Percentiles rank a stretch among this genome's conserved stretches.
phyloP scores from a whole-genome alignment of 306 rosid species.

The Hippophae rhamnoides region DNA sequence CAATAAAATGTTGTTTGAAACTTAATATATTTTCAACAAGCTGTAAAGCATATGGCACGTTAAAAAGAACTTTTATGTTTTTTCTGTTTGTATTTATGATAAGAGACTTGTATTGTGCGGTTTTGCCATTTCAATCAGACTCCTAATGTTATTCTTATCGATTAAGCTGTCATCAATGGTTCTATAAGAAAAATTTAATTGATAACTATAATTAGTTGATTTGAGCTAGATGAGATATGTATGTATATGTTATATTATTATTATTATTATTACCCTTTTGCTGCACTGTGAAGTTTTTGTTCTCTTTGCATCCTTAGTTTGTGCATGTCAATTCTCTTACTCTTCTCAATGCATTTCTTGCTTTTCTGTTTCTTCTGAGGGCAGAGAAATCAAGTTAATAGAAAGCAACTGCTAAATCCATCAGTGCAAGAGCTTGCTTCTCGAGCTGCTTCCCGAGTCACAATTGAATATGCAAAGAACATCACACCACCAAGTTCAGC shows the following conservation, averaged over 20 bases:
- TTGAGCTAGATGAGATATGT: no score
- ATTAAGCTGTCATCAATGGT: no score
- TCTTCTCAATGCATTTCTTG: not conserved
- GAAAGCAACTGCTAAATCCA: conserved; percentile 37
- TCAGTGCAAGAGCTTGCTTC: conserved; percentile 81
- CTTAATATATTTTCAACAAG: not conserved
- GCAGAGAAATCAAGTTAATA: conserved; percentile 41
- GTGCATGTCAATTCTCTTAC: not conserved
- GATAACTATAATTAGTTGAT: no score
- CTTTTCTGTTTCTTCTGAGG: conserved; percentile 7
- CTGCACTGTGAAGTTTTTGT: no score
- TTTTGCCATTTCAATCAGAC: no score
- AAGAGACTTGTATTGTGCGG: not conserved
- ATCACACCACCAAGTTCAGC: conserved; percentile 72
- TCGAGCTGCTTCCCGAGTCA: conserved; percentile 61
- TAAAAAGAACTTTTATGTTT: not conserved
- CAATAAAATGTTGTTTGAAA: not conserved
- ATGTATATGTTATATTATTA: no score
- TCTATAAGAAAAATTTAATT: no score
- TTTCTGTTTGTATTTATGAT: not conserved
- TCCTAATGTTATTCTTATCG: no score
- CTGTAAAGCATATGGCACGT: not conserved
- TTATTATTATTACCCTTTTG: no score
- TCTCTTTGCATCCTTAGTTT: no score
- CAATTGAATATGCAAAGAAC: conserved; percentile 59